phyloP scores from a whole-genome alignment of 2,329 filamentous ascomycete species.

The Sclerotinia subarctica region DNA sequence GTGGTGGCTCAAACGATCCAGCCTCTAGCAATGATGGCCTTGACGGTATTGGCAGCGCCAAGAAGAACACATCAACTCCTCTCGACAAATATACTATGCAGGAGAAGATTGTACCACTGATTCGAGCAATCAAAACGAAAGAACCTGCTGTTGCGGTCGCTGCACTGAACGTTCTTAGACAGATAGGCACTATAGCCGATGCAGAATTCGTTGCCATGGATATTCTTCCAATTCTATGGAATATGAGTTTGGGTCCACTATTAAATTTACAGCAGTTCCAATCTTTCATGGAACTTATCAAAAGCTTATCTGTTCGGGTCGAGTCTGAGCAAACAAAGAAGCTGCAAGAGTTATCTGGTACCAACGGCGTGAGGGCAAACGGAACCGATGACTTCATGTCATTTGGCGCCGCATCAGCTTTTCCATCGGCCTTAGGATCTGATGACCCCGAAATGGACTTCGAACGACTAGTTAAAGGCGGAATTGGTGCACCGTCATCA shows the following conservation, averaged over 20 bases:
- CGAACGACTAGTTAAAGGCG: constrained; percentile 83
- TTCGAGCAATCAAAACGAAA: constrained; percentile 94
- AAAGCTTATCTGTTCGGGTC: constrained; percentile 71
- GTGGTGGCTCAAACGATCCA: constrained; percentile 65
- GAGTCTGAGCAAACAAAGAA: constrained; percentile 88
- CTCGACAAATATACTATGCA: constrained; percentile 98
- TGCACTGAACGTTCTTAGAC: constrained; percentile 75
- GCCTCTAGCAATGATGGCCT: constrained; percentile 64
- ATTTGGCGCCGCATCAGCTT: constrained; percentile 60
- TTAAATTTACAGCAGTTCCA: constrained; percentile 87
- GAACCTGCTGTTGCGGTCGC: constrained; percentile 98
- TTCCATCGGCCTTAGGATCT: constrained; percentile 52
- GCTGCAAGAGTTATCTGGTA: constrained; percentile 74
- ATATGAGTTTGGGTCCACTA: constrained; percentile 84
- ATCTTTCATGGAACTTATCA: constrained; percentile 85
- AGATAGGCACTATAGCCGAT: constrained; percentile 54
- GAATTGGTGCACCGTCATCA: constrained; percentile 39
- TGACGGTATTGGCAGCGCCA: constrained; percentile 61
- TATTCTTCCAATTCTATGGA: constrained; percentile 85
- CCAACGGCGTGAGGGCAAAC: constrained; percentile 47
- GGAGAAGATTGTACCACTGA: constrained; percentile 88
- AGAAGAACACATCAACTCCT: constrained; percentile 67
- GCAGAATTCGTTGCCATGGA: constrained; percentile 86
- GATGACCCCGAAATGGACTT: constrained; percentile 79
- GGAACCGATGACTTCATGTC: constrained; percentile 66